Evolutionary conservation across 371 early-diverging fungal genomes (phyloP).

Genomic region (Blakeslea trispora): DNA sequence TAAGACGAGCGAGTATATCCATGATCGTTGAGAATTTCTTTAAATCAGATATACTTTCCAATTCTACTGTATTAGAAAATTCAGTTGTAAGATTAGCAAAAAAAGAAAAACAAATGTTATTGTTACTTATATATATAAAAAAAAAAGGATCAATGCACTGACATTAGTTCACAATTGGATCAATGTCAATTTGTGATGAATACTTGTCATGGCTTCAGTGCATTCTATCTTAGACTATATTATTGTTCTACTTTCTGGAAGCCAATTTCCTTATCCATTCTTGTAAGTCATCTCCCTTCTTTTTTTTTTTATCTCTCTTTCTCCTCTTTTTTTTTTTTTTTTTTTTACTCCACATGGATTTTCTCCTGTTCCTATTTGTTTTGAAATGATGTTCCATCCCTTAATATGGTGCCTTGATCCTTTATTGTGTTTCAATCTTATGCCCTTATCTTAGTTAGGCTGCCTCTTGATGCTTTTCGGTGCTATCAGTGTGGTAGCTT

Average conservation of each 20-base stretch:
- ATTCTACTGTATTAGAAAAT: too few species aligned
- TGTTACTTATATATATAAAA: too few species aligned
- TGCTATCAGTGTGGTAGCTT: conserved; percentile 67
- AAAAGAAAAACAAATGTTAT: too few species aligned
- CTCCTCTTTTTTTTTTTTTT: conserved; percentile 1
- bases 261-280: conserved; percentile 37
- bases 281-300: conserved; percentile 38
- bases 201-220: conserved; percentile 54
- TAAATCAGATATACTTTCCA: too few species aligned
- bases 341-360: conserved; percentile 11
- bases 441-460: conserved; percentile 17
- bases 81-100: too few species aligned
- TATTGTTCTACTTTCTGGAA: conserved; percentile 56
- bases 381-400: too few species aligned
- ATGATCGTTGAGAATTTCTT: too few species aligned
- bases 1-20: too few species aligned
- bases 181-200: conserved; percentile 58
- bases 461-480: conserved; percentile 57
- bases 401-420: background rate
- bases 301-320: background rate
- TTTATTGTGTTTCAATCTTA: background rate
- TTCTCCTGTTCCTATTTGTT: background rate
- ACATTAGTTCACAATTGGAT: conserved; percentile 54
- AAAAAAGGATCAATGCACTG: conserved; percentile 6
- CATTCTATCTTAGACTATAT: conserved; percentile 60